Evolutionary conservation across 2,329 filamentous ascomycete species (phyloP).

Genomic region (Calonectria hawksworthii): DNA sequence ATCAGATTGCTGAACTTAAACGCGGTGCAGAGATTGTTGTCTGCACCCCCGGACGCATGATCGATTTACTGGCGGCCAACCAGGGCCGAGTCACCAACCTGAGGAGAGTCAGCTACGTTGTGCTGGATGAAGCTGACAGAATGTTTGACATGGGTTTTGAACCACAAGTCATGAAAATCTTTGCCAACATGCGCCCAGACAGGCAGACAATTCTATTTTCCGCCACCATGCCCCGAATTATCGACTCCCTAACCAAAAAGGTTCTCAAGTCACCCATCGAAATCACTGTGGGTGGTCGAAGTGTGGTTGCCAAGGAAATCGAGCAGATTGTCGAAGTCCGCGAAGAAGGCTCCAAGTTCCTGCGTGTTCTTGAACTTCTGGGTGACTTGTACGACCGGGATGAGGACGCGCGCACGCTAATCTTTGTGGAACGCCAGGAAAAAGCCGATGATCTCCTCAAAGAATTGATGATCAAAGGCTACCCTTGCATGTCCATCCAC

Average conservation of each 20-base stretch:
- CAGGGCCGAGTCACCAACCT: constrained; percentile 95
- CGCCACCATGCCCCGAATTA: constrained; percentile 94
- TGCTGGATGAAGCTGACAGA: constrained; percentile 96
- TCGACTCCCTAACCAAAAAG: constrained; percentile 92
- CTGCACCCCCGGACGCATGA: constrained; percentile 94
- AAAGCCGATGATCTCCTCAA: constrained; percentile 85
- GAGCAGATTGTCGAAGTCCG: constrained; percentile 93
- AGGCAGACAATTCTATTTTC: constrained; percentile 96
- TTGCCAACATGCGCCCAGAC: constrained; percentile 91
- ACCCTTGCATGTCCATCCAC: constrained; percentile 93
- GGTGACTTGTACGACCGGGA: constrained; percentile 89
- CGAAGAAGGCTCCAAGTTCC: constrained; percentile 85
- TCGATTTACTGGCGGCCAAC: constrained; percentile 94
- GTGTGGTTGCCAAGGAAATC: constrained; percentile 90
- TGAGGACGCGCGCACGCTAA: constrained; percentile 89
- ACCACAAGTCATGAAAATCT: constrained; percentile 97
- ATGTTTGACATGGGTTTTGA: constrained; percentile 99
- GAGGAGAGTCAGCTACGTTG: constrained; percentile 89
- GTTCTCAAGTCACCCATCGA: constrained; percentile 88
- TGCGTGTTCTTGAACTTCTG: constrained; percentile 86
- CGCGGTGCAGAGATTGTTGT: constrained; percentile 95
- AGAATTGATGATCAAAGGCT: constrained; percentile 85
- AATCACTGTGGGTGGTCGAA: constrained; percentile 91
- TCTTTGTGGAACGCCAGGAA: constrained; percentile 94
- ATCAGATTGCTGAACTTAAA: constrained; percentile 97